phyloP scores from a whole-genome alignment of 331 rosid genomes.

The Acacia concinna region DNA sequence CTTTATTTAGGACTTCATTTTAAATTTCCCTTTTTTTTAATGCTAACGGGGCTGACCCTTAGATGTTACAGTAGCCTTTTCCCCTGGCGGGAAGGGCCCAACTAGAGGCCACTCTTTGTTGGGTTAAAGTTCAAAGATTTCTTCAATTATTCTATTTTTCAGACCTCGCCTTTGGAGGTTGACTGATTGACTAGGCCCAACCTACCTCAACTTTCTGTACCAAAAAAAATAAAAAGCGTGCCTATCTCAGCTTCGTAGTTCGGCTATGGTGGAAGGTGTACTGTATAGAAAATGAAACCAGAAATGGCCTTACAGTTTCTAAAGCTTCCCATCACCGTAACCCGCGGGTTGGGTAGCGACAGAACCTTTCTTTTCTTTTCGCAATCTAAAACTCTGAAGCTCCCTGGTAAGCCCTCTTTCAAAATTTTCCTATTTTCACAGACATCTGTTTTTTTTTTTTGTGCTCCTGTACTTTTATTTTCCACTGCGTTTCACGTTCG shows the following conservation, averaged over 20 bases:
- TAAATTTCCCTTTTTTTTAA: no score
- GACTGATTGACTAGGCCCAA: no score
- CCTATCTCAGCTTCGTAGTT: background rate
- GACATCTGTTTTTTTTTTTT: background rate
- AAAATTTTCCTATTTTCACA: background rate
- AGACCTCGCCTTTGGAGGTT: no score
- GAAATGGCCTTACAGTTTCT: conserved; percentile 51
- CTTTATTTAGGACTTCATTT: no score
- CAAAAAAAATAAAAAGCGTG: no score
- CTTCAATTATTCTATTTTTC: no score
- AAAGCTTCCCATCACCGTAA: conserved; percentile 41
- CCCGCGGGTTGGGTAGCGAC: conserved; percentile 34
- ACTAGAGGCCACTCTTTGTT: no score
- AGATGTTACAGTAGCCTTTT: no score
- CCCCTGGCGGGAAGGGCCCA: no score
- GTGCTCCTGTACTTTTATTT: background rate
- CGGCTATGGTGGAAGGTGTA: conserved; percentile 2
- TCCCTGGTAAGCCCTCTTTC: conserved; percentile 28
- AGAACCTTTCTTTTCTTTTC: conserved; percentile 36
- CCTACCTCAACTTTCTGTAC: no score
- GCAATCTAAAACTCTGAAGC: conserved; percentile 27
- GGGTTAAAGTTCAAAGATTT: no score
- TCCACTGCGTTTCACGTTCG: background rate
- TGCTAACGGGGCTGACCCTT: no score
- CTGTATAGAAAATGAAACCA: background rate